Percentiles rank a stretch among this genome's conserved stretches.
Conservation (phyloP, 2,329 filamentous ascomycete species). For the Verticillium dahliae region DNA sequence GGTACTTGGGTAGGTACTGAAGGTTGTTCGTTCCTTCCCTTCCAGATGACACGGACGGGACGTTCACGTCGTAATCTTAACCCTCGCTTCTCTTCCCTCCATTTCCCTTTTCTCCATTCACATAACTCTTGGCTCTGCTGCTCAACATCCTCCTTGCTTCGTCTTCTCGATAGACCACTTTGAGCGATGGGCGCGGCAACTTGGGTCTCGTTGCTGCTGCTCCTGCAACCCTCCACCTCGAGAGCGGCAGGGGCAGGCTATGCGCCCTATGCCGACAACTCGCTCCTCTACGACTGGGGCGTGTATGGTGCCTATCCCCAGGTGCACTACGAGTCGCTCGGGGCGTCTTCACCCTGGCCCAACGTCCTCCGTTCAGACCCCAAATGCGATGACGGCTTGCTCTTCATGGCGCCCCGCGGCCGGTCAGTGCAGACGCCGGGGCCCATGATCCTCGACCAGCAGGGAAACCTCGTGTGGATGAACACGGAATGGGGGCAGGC, state of each 20-base stretch:
- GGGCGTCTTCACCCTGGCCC: slow-evolving; percentile 20
- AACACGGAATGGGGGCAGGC: slow-evolving; percentile 20
- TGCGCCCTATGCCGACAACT: background rate
- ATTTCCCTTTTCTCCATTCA: too few species aligned
- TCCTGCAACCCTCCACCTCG: background rate
- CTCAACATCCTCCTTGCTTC: background rate
- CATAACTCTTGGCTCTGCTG: too few species aligned
- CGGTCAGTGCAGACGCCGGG: slow-evolving; percentile 27
- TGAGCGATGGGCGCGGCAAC: background rate
- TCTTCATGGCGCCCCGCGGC: slow-evolving; percentile 30
- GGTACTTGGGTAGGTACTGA: too few species aligned
- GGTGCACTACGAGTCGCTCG: slow-evolving; percentile 14
- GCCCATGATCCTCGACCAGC: slow-evolving; percentile 35
- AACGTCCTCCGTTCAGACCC: slow-evolving; percentile 19
- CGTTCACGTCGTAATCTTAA: too few species aligned
- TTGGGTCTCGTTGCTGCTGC: background rate
- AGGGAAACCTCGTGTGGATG: slow-evolving; percentile 39
- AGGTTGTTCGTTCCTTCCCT: too few species aligned
- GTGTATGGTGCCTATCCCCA: slow-evolving; percentile 15
- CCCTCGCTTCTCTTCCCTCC: too few species aligned
- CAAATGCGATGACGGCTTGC: slow-evolving; percentile 27
- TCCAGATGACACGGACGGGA: too few species aligned
- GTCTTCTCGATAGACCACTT: too few species aligned
- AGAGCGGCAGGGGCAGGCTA: background rate
- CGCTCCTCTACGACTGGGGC: slow-evolving; percentile 14